Percentiles rank a stretch among this genome's conserved stretches.
These are phyloP conservation scores for Fagus sylvatica DNA, from an alignment of 306 rosid genomes.

Conservation along the genomic window DNA sequence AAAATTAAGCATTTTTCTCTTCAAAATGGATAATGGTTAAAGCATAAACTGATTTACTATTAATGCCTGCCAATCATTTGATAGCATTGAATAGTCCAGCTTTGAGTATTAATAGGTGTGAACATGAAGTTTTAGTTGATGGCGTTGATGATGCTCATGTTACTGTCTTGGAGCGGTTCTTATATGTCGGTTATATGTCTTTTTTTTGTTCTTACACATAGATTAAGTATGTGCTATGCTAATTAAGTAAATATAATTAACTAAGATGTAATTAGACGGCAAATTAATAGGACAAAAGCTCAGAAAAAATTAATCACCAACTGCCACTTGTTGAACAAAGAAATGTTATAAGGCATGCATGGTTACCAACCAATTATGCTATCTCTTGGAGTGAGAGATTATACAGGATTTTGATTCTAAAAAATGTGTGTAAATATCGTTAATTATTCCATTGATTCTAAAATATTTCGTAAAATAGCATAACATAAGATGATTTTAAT, in stretches of 20 bases:
- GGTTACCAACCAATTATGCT: too few relatives aligned
- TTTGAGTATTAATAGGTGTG: constrained; percentile 16
- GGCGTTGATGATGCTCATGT: constrained; percentile 9
- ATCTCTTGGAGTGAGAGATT: too few relatives aligned
- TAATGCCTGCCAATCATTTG: background rate
- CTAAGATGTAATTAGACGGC: background rate
- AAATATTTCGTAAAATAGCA: too few relatives aligned
- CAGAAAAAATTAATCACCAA: background rate
- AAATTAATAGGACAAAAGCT: too few relatives aligned
- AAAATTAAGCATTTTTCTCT: background rate
- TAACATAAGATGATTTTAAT: too few relatives aligned
- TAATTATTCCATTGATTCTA: too few relatives aligned
- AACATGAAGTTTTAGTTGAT: constrained; percentile 1
- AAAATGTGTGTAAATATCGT: too few relatives aligned
- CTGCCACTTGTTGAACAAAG: background rate
- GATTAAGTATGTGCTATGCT: background rate
- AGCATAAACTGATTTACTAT: background rate
- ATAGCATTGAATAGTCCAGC: background rate
- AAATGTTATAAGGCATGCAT: background rate
- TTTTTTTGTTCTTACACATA: background rate
- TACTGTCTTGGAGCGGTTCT: constrained; percentile 12
- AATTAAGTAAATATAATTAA: background rate
- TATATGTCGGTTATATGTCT: background rate
- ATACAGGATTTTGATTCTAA: too few relatives aligned
- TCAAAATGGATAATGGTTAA: background rate